Conservation (phyloP, 257 asterid genomes). For the Eucommia ulmoides region DNA sequence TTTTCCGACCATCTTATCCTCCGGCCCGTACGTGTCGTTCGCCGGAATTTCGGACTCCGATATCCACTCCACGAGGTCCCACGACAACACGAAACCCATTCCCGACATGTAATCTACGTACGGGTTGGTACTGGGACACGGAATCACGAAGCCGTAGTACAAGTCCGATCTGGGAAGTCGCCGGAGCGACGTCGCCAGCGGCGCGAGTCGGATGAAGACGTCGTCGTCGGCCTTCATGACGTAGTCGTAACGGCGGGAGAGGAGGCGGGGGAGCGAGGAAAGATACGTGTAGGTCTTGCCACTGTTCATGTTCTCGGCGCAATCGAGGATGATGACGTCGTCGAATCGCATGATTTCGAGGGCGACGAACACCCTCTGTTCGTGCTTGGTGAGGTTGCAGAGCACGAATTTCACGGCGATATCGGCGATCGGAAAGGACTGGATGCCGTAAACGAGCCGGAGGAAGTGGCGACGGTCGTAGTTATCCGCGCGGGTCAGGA, state of each 20-base stretch:
- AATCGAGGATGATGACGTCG: conserved; percentile 51
- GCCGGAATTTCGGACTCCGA: conserved; percentile 24
- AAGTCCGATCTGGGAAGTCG: conserved; percentile 42
- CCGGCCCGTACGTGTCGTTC: conserved; percentile 46
- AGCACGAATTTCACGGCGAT: conserved; percentile 45
- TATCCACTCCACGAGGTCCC: conserved; percentile 82
- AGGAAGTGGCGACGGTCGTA: conserved; percentile 68
- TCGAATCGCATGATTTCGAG: conserved; percentile 58
- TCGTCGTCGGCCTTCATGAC: conserved; percentile 87
- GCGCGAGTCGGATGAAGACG: conserved; percentile 43
- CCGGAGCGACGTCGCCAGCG: conserved; percentile 35
- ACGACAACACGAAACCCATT: conserved; percentile 66
- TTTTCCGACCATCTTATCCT: conserved; percentile 62
- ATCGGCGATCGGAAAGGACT: conserved; percentile 26
- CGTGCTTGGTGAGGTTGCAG: conserved; percentile 51
- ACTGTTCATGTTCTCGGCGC: conserved; percentile 56
- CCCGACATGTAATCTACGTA: conserved; percentile 73
- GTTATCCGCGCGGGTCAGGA: conserved; percentile 45
- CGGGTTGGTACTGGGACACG: conserved; percentile 67
- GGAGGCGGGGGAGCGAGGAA: conserved; percentile 47
- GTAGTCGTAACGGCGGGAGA: conserved; percentile 36
- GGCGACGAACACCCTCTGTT: conserved; percentile 30
- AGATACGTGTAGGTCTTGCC: conserved; percentile 65
- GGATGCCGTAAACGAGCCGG: conserved; percentile 56
- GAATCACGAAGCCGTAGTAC: conserved; percentile 69